These are phyloP conservation scores for Globisporangium yorkense DNA, from an alignment of 352 stramenopile species.

Conservation along the genomic window DNA sequence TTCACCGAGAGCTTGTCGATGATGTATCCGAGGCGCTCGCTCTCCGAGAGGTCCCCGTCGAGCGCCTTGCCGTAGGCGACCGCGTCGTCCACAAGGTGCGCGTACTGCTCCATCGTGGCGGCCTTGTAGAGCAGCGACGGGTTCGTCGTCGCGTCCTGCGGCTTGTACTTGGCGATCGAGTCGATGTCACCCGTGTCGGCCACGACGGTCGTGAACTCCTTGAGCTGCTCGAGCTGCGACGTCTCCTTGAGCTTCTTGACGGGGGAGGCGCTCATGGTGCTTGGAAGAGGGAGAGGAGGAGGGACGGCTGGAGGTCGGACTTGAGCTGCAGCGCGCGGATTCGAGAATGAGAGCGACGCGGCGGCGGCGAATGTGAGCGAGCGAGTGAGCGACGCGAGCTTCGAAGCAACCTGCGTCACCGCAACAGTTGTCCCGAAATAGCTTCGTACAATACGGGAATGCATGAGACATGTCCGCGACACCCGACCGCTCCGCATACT, in stretches of 20 bases:
- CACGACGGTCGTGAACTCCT: slow-evolving; percentile 96
- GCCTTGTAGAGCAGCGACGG: slow-evolving; percentile 99
- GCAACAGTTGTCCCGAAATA: not conserved
- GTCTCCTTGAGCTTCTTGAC: slow-evolving; percentile 74
- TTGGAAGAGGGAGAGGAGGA: not conserved
- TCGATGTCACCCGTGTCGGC: slow-evolving; percentile 96
- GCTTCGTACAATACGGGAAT: not conserved
- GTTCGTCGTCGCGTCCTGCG: slow-evolving; percentile 99
- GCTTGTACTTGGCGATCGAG: slow-evolving; percentile 89
- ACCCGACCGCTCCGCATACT: too few relatives aligned
- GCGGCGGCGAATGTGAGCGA: not conserved
- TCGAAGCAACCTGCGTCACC: not conserved
- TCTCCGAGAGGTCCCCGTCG: slow-evolving; percentile 56
- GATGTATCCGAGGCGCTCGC: slow-evolving; percentile 86
- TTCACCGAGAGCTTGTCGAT: slow-evolving; percentile 99
- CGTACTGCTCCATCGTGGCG: slow-evolving; percentile 94
- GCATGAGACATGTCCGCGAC: not conserved
- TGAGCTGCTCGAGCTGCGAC: slow-evolving; percentile 93
- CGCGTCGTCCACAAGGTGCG: slow-evolving; percentile 93
- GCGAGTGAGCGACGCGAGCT: not conserved
- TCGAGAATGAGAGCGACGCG: slow-evolving; percentile 50
- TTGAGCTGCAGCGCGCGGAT: slow-evolving; percentile 48
- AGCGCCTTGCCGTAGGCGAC: slow-evolving; percentile 89
- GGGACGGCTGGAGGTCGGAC: slow-evolving; percentile 8
- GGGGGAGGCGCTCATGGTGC: slow-evolving; percentile 46